Conservation (phyloP, 192 early-diverging fungal species). For the Linnemannia hyalina region DNA sequence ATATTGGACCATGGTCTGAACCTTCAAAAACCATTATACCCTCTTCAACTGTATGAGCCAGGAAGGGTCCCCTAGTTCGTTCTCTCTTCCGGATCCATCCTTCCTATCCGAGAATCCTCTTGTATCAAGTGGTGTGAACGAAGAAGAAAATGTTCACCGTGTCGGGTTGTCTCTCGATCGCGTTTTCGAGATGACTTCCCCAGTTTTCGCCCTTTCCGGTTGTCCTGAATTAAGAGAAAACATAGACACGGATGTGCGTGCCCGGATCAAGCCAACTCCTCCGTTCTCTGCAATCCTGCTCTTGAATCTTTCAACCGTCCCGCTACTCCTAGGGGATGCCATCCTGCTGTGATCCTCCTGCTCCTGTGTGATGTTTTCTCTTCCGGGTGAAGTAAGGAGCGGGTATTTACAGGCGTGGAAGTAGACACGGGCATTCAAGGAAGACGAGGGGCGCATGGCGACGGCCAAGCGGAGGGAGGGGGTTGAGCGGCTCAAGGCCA, state of each 20-base stretch:
- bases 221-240: neutral
- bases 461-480: constrained; percentile 39
- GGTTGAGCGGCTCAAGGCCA: constrained; percentile 33
- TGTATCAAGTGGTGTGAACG: neutral
- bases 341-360: neutral
- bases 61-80: neutral
- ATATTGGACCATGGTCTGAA: neutral
- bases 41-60: neutral
- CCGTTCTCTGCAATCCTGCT: neutral
- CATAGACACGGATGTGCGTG: neutral
- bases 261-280: neutral
- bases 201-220: constrained; percentile 21
- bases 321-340: neutral
- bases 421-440: constrained; percentile 49
- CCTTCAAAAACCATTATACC: neutral
- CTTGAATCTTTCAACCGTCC: neutral
- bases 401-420: constrained; percentile 47
- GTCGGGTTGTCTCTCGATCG: neutral
- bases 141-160: neutral
- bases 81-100: neutral
- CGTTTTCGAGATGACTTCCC: neutral
- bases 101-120: neutral
- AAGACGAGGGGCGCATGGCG: constrained; percentile 35
- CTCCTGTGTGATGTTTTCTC: neutral
- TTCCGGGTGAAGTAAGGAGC: neutral